Evolutionary conservation across 257 asterid genomes (phyloP), one percentile per base, ranked within the genome.

Genomic region (Ocimum tenuiflorum): DNA sequence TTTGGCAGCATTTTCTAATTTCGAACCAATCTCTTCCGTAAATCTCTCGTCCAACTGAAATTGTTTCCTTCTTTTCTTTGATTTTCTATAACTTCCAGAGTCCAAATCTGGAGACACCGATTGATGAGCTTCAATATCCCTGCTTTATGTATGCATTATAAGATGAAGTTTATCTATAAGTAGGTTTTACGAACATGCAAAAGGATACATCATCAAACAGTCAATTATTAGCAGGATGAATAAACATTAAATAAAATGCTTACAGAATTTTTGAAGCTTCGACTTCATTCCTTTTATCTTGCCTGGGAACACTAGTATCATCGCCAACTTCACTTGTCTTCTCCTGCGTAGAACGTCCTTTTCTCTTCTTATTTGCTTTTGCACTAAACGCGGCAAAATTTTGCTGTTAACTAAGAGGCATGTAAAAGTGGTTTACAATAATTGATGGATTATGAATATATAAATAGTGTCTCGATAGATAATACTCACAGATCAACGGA

Each of bases 21-120:
- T 47, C 57, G 57, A 43, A 13, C 48, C 80, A 51, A 66, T 56
- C 55, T 52, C 75, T 55, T 68, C 80, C 9, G 17, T 63, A 46
- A 45, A 53, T 35, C 61, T 52, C 22, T 59, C 80, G 62, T 75
- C 79, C 67, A 64, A 58, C 53, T 76, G 69, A 45, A 56, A 53
- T 56, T 73, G 77, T 65, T 78, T 87, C 72, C 69, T 80, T 81
- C 77, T 83, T 84, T 80, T 89, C 82, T 91, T 89, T 52, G 68
- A 73, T 59, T 73, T 75, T 56, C 63, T 75, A 67, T 79, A 57
- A 52, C 67, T 60, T 60, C 24, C 82, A 36, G 83, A 59, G 66
- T 68, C 74, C 31, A 39, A 47, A 41, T 84, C 81, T 45, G 67
- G 77, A 45, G 69, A 48, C 24, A 33, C 68, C 50, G 39, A 53